These are phyloP conservation scores for Chaetomium tenue DNA, from an alignment of 495 filamentous ascomycete species.

Conservation along the genomic window DNA sequence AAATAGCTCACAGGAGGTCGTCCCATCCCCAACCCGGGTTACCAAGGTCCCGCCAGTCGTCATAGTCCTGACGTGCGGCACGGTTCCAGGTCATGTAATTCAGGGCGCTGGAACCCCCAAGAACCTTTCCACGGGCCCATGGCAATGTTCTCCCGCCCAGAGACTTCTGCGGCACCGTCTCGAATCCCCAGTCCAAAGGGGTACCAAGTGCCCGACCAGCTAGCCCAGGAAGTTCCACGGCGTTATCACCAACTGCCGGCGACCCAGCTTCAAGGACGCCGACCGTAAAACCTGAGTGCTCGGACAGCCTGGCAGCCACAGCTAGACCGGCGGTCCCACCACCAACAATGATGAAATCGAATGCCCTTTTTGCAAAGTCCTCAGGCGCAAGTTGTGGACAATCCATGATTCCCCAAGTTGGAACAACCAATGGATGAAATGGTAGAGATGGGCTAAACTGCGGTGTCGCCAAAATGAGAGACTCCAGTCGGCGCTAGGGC, in stretches of 20 bases:
- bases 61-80: slow-evolving; percentile 54
- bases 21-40: slow-evolving; percentile 60
- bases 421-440: too few species aligned
- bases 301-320: slow-evolving; percentile 54
- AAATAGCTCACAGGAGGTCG: slow-evolving; percentile 41
- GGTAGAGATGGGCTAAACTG: background rate
- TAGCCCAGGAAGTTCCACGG: slow-evolving; percentile 43
- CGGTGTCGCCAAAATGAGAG: too few species aligned
- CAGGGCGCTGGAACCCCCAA: slow-evolving; percentile 46
- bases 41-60: slow-evolving; percentile 57
- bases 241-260: slow-evolving; percentile 41
- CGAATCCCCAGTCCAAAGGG: slow-evolving; percentile 54
- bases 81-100: slow-evolving; percentile 58
- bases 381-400: background rate
- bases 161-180: slow-evolving; percentile 47
- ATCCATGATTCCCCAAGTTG: background rate
- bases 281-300: slow-evolving; percentile 44
- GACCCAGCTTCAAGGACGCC: slow-evolving; percentile 57
- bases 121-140: slow-evolving; percentile 50
- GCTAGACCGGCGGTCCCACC: slow-evolving; percentile 57
- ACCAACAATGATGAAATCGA: slow-evolving; percentile 68
- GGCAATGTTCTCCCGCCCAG: slow-evolving; percentile 37
- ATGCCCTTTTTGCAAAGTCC: slow-evolving; percentile 54
- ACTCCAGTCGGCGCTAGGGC: too few species aligned
- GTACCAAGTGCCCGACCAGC: slow-evolving; percentile 46